Percentiles rank a stretch among this genome's conserved stretches.
Conservation (phyloP, 495 filamentous ascomycete species). For the Cryomyces minteri region DNA sequence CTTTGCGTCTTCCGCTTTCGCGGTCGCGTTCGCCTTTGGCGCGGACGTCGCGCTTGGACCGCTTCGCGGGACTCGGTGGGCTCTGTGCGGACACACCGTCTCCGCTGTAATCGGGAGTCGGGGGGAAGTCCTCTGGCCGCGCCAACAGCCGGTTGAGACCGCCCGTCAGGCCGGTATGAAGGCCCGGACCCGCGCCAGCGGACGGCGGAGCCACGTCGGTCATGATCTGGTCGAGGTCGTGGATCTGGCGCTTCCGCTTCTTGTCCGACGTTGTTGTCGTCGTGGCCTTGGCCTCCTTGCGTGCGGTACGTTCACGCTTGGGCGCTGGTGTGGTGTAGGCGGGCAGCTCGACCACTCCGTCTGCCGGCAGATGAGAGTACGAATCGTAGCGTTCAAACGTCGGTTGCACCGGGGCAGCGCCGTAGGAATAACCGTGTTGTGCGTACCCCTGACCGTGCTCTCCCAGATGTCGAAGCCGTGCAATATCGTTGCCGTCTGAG, state of each 20-base stretch:
- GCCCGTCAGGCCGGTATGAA: slow-evolving; percentile 76
- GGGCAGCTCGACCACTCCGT: slow-evolving; percentile 12
- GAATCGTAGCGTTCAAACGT: slow-evolving; percentile 18
- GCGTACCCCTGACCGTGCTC: slow-evolving; percentile 29
- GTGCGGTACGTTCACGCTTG: neutral
- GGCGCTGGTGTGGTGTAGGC: slow-evolving; percentile 59
- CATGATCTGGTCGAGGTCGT: slow-evolving; percentile 57
- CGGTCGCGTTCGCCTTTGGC: slow-evolving; percentile 16
- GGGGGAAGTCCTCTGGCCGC: slow-evolving; percentile 41
- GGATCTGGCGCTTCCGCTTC: slow-evolving; percentile 65
- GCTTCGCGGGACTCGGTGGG: slow-evolving; percentile 39
- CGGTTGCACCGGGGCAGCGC: slow-evolving; percentile 30
- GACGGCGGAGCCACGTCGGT: slow-evolving; percentile 48
- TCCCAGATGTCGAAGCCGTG: slow-evolving; percentile 1
- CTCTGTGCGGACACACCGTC: slow-evolving; percentile 37
- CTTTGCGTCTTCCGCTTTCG: slow-evolving; percentile 8
- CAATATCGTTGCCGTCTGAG: neutral
- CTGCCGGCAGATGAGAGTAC: slow-evolving; percentile 16
- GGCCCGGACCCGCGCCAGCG: slow-evolving; percentile 18
- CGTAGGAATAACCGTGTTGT: slow-evolving; percentile 40
- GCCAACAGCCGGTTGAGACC: slow-evolving; percentile 63
- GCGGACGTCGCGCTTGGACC: slow-evolving; percentile 37
- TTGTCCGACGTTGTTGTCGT: slow-evolving; percentile 30
- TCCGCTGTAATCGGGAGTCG: slow-evolving; percentile 49
- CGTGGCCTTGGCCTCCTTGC: neutral